Conservation (phyloP, 352 stramenopile species). For the Blastocystis sp. region DNA sequence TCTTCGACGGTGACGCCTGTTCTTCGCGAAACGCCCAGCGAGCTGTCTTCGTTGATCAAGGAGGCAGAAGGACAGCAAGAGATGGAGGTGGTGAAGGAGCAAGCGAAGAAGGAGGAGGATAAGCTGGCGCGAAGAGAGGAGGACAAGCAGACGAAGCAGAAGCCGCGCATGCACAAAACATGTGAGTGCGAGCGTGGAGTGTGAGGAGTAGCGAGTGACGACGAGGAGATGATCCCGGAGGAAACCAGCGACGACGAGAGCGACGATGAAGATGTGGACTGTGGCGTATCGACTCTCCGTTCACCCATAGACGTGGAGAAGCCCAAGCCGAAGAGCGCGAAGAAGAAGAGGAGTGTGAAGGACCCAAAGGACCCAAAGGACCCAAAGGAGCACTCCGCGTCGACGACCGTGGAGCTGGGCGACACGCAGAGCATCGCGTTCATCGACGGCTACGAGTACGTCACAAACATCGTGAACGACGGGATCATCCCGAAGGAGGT, state of each 20-base stretch:
- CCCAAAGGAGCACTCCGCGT: neutral
- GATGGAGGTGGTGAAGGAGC: neutral
- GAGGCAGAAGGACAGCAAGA: neutral
- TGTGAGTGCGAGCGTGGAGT: too few relatives aligned
- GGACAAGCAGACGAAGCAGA: neutral
- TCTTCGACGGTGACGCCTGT: neutral
- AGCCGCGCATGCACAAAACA: too few relatives aligned
- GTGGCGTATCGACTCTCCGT: neutral
- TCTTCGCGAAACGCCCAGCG: neutral
- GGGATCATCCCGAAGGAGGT: slow-evolving; percentile 26
- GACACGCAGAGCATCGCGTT: slow-evolving; percentile 12
- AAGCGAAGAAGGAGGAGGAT: neutral
- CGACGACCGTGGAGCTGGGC: neutral
- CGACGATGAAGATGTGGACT: neutral
- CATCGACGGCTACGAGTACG: slow-evolving; percentile 63
- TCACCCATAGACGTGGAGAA: slow-evolving; percentile 52
- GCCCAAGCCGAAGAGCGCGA: neutral
- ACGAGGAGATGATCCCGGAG: neutral
- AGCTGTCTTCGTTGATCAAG: neutral
- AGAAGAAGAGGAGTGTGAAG: neutral
- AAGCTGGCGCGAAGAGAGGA: neutral
- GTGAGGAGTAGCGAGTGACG: slow-evolving; percentile 19
- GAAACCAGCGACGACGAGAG: neutral
- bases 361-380: neutral
- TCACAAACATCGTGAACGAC: slow-evolving; percentile 69